A percentile compares a stretch with the other conserved stretches of the same genome.
These are phyloP conservation scores for Luzula sylvatica DNA, from an alignment of 176 grass and related monocot species.

Conservation along the genomic window DNA sequence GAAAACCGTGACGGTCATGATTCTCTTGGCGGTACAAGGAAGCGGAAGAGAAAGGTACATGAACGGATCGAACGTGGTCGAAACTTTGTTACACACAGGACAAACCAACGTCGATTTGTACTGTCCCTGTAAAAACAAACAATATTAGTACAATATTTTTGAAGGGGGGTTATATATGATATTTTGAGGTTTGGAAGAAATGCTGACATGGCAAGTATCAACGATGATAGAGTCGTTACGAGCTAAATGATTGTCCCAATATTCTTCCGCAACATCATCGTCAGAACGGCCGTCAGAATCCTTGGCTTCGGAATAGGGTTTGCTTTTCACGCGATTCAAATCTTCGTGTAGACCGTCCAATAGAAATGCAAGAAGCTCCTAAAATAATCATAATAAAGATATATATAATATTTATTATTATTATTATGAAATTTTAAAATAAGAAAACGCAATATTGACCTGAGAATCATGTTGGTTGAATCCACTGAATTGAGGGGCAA, in stretches of 20 bases:
- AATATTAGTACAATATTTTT: neutral
- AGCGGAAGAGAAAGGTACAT: constrained; percentile 96
- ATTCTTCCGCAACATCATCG: constrained; percentile 89
- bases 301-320: constrained; percentile 87
- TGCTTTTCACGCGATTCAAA: constrained; percentile 87
- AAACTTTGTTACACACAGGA: constrained; percentile 64
- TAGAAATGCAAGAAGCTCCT: constrained; percentile 95
- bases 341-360: constrained; percentile 97
- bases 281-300: constrained; percentile 69
- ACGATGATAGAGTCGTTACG: constrained; percentile 93
- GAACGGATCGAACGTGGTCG: constrained; percentile 84
- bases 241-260: constrained; percentile 94
- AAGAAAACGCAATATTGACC: constrained; percentile 4
- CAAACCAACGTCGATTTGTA: constrained; percentile 89
- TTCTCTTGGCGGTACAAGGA: constrained; percentile 59
- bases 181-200: too few relatives aligned
- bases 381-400: constrained; percentile 5
- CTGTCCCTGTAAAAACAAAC: constrained; percentile 48
- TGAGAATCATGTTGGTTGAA: constrained; percentile 99
- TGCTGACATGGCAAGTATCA: constrained; percentile 86
- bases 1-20: constrained; percentile 79
- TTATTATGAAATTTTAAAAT: neutral
- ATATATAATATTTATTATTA: neutral
- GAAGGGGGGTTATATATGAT: neutral
- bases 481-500: constrained; percentile 85